Base-by-base conservation (phyloP, 352 stramenopile genomes). In the Globisporangium rhizosaccharum region DNA sequence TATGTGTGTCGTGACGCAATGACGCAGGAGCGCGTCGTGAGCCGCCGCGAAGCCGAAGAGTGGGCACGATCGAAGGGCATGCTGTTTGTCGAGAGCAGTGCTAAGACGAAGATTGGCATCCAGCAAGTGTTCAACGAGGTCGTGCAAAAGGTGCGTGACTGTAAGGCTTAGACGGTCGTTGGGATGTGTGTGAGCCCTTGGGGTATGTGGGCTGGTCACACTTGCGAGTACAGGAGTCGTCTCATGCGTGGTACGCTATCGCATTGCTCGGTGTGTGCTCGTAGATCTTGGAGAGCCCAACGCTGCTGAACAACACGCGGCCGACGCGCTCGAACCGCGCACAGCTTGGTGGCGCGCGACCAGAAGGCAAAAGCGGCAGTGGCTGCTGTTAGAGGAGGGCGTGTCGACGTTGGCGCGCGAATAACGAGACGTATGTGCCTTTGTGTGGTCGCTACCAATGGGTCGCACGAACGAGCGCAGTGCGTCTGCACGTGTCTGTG, bases 41-140 rank as follows among this genome's bases (percentile, higher is more conserved):
- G 86, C 51, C 72, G 93, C 37, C 91, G 97, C 67, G 87, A 98
- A 72, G 96, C 92, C 4, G 95, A 99, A 62, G 93, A 96, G 57
- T 99, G 96, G 94, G 96, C 96, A 28, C 73, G 94, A 57, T 96
- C 84, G 56, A 97, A 98, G 72, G 96, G 96, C 49, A 99, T 99
- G 96, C 70, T 99, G 26, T 99, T 99, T 73, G 82, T 99, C 51
- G 96, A 99, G 72, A 97, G 96, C 59, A 98, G 94, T 57, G 96
- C 96, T 10, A 98, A 98, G 74, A 98, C 96, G 63, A 87, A 87
- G 60, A 91, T 95, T 56, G 94, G 94, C 37, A 97, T 98, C 57
- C 92, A 96, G 68, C 91, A 98, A 81, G 85, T 96, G 54, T 99
- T 99, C 72, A 96, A 97, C 68, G 96, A 99, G 85, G 94, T 98